Evolutionary conservation across 495 filamentous ascomycete genomes (phyloP), one percentile per base, ranked within the genome.

Genomic region (Neurospora pannonica): DNA sequence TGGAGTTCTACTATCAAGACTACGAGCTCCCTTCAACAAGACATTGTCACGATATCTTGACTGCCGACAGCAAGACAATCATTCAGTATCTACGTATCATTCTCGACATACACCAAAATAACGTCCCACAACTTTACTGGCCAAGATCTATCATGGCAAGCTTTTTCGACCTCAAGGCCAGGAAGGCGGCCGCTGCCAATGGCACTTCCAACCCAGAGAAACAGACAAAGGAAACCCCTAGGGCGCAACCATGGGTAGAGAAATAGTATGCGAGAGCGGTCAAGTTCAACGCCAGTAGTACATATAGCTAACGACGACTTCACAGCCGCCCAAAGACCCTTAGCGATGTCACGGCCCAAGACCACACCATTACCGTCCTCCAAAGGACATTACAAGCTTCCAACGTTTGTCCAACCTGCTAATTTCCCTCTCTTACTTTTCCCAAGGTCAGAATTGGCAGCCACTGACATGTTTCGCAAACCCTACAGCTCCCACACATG

Each of bases 151-250:
- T 24, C 38, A 92, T 92, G 89, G 89, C 93, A 38, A 94, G 86
- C 80, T 99, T 98, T 84, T 99, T 99, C 83, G 94, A 96, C 81
- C 88, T 97, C 76, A 97, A 95, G 84, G 96, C 95, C 54, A 92
- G 94, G 36, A 93, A 93, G 83, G 94, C 92, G 9, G 93, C 93
- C 2, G 93, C 89, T 34, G 90, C 90, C 38, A 85, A 84, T 69
- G 84, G 86, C 31, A 74, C 87, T 7, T 85, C 87, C 75, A 90
- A 88, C 70, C 48, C 75, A 82, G 81, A 83, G 77, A 87, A 87
- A 69, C 76, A 81, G 73, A 87, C 87, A 76, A 93, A 91, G 79
- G 89, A 93, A 75, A 87, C 84, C 28, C 85, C 84, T 40, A 88
- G 89, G 75, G 85, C 90, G 40, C 95, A 98, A 78, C 96, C 96